A percentile compares a stretch with the other conserved stretches of the same genome.
Conservation (phyloP, 257 asterid genomes). For the Solanum neorickii region DNA sequence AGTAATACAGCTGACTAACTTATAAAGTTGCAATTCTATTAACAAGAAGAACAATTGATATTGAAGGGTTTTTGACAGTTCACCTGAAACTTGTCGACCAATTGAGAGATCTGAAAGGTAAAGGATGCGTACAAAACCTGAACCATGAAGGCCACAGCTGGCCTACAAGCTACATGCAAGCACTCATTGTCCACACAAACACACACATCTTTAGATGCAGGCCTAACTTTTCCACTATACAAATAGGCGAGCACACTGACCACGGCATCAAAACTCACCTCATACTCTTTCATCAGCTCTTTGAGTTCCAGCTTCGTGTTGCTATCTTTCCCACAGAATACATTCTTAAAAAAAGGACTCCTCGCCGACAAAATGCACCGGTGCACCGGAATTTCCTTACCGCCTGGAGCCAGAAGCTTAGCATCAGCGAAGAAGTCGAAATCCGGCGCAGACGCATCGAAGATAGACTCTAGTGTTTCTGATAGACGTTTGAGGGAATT, state of each 20-base stretch:
- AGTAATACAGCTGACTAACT: background rate
- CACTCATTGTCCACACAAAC: constrained; percentile 79
- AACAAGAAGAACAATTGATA: background rate
- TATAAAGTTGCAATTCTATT: background rate
- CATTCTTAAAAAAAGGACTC: constrained; percentile 52
- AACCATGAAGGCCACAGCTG: constrained; percentile 53
- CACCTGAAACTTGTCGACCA: constrained; percentile 74
- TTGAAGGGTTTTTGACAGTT: background rate
- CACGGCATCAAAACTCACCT: constrained; percentile 64
- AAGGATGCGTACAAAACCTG: constrained; percentile 63
- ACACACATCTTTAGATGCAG: constrained; percentile 47
- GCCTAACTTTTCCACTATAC: constrained; percentile 63
- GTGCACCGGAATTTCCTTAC: constrained; percentile 73
- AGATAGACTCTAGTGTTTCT: constrained; percentile 52
- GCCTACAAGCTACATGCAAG: constrained; percentile 76
- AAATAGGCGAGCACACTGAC: constrained; percentile 58
- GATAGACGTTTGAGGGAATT: constrained; percentile 54
- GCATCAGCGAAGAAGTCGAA: constrained; percentile 78
- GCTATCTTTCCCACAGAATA: constrained; percentile 31
- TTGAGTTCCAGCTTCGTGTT: constrained; percentile 26
- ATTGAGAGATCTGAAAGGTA: constrained; percentile 54
- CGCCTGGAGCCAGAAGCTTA: constrained; percentile 36
- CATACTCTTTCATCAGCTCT: constrained; percentile 63
- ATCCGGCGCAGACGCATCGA: constrained; percentile 37
- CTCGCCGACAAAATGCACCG: constrained; percentile 74